Base-by-base conservation (phyloP, 208 protist genomes). In the Entamoeba dispar region DNA sequence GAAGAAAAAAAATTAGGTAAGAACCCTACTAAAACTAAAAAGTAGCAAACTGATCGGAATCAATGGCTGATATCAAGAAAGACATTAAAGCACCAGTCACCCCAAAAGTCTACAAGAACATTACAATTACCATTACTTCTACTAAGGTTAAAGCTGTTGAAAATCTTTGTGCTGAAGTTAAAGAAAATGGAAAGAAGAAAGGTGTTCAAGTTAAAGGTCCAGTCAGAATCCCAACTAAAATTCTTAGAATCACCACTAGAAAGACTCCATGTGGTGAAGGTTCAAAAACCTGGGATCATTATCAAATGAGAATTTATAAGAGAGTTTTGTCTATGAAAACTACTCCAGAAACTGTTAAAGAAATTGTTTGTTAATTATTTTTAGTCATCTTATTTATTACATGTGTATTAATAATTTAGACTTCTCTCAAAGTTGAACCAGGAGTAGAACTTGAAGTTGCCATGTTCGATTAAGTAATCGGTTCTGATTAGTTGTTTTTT, bases 181-280 rank as follows among this genome's bases (percentile, higher is more conserved):
- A 22, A 22, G 17, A 57, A 57, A 57, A 57, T 19, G 51, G 15
- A 22, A 57, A 57, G 51, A 19, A 57, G 17, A 12, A 19, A 22
- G 15, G 17, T 22, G 51, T 57, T 57, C 51, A 19, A 22, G 17
- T 57, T 6, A 57, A 77, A 69, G 94, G 94, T 27, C 93, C 94
- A 43, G 73, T 93, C 15, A 3, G 94, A 17, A 49, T 94, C 27
- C 94, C 94, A 43, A 94, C 94, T 50, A 95, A 94, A 19, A 61
- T 38, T 34, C 27, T 95, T 5, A 15, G 6, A 3, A 95, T 95
- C 51, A 95, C 94, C 52, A 95, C 94, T 38, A 51, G 93, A 49
- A 95, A 95, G 43, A 94, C 94, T 91, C 94, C 94, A 69, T 95
- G 94, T 73, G 94, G 94, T 92, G 34, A 95, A 17, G 94, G 94